Base-by-base conservation (phyloP, 2,329 filamentous ascomycete genomes). In the Purpureocillium takamizusanense region DNA sequence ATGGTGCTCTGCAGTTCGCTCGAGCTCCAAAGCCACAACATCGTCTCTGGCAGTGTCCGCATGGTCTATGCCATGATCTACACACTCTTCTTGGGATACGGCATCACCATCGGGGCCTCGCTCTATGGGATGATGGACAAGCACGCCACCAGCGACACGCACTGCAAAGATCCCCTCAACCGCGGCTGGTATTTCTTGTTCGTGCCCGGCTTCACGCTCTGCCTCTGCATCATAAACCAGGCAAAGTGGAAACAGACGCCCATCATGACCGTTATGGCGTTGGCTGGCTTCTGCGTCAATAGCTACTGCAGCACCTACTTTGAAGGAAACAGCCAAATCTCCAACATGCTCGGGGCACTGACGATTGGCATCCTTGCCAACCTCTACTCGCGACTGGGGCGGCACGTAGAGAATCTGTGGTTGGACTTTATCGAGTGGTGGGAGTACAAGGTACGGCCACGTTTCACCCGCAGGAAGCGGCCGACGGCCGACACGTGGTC, bases 21-120 rank as follows among this genome's bases (percentile, higher is more conserved):
- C 16, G 82, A 86, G 54, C 68, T 86, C 0, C 82, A 86, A 46
- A 82, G 77, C 14, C 74, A 77, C 44, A 81, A 81, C 47, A 72
- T 86, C 33, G 76, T 86, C 1, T 77, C 82, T 1, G 83, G 82
- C 0, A 83, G 80, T 4, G 81, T 86, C 9, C 77, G 82, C 10
- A 82, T 86, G 71, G 81, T 86, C 1, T 84, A 85, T 46, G 79
- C 82, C 16, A 76, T 86, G 48, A 82, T 86, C 39, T 86, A 86
- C 59, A 83, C 81, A 0, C 66, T 86, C 0, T 83, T 86, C 49
- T 70, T 86, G 2, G 82, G 81, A 3, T 86, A 84, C 46, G 82
- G 82, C 3, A 82, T 86, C 44, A 84, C 81, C 2, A 77, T 84
- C 32, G 80, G 80, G 9, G 74, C 78, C 0, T 73, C 77, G 1